Evolutionary conservation across 2,329 filamentous ascomycete genomes (phyloP), one percentile per base, ranked within the genome.

Genomic region (Ustilaginoidea virens): DNA sequence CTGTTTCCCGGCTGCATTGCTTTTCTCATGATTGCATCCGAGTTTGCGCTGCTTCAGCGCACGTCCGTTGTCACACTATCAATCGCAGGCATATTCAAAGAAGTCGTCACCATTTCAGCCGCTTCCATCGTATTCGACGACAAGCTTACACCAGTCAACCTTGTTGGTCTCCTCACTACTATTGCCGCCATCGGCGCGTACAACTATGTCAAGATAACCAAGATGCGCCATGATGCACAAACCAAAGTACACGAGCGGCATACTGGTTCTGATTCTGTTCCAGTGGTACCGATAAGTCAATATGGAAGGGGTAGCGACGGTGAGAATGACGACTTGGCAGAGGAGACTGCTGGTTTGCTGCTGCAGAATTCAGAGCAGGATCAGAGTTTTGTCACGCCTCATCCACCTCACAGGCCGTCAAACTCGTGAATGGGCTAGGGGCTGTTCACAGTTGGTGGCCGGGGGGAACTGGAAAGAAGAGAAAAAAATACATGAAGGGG

Each of bases 41-140:
- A 98, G 55, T 98, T 96, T 50, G 87, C 90, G 30, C 69, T 98
- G 36, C 69, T 98, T 40, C 80, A 94, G 60, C 81, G 90, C 27
- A 96, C 87, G 1, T 92, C 81, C 2, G 90, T 98, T 30, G 90
- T 98, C 29, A 96, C 90, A 0, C 66, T 98, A 25, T 92, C 80
- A 29, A 94, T 98, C 42, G 92, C 86, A 37, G 90, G 90, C 36
- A 96, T 98, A 36, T 96, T 98, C 65, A 98, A 98, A 52, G 90
- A 98, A 58, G 90, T 96, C 23, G 76, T 98, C 31, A 98, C 90
- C 10, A 96, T 98, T 45, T 77, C 73, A 23, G 85, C 83, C 1
- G 87, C 87, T 0, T 80, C 83, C 7, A 52, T 92, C 17, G 74
- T 93, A 4, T 98, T 94, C 59, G 70, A 90, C 43, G 90, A 98